Evolutionary conservation across 495 filamentous ascomycete genomes (phyloP).

Genomic region (Talaromyces nanjingensis): DNA sequence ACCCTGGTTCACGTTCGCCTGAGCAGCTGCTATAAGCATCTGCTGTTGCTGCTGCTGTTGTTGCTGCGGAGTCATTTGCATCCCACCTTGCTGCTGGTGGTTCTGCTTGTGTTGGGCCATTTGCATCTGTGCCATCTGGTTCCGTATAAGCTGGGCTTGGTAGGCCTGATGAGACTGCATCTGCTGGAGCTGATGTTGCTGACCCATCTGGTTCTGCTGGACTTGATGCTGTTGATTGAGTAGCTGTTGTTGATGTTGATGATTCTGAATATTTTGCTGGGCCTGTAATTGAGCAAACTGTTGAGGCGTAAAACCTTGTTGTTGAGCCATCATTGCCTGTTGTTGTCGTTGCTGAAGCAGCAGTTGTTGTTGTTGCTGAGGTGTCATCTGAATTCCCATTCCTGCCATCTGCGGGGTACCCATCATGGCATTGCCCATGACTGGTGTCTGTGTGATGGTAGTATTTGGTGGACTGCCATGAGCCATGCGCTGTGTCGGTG

Average conservation of each 20-base stretch:
- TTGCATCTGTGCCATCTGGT: constrained; percentile 19
- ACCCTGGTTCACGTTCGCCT: constrained; percentile 9
- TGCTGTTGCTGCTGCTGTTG: constrained; percentile 24
- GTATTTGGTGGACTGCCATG: constrained; percentile 62
- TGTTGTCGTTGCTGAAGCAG: constrained; percentile 39
- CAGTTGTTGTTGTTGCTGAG: constrained; percentile 39
- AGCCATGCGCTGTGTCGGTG: constrained; percentile 63
- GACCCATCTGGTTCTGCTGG: constrained; percentile 32
- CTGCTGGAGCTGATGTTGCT: constrained; percentile 24
- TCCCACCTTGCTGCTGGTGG: constrained; percentile 27
- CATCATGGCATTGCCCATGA: constrained; percentile 49
- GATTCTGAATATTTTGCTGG: constrained; percentile 48
- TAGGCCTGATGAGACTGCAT: constrained; percentile 25
- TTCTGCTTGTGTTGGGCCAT: constrained; percentile 26
- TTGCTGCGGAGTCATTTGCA: constrained; percentile 30
- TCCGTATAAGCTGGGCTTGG: constrained; percentile 23
- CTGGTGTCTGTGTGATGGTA: constrained; percentile 51
- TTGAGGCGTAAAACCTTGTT: constrained; percentile 39
- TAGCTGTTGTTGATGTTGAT: constrained; percentile 35
- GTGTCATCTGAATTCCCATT: constrained; percentile 24
- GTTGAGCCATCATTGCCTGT: constrained; percentile 42
- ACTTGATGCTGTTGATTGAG: constrained; percentile 36
- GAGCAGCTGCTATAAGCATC: constrained; percentile 5
- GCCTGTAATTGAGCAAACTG: constrained; percentile 41
- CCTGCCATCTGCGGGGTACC: constrained; percentile 34